A percentile compares a stretch with the other conserved stretches of the same genome.
Evolutionary conservation across 768 basidiomycete species (phyloP).

Genomic region (Strobilomyces dryophilus): DNA sequence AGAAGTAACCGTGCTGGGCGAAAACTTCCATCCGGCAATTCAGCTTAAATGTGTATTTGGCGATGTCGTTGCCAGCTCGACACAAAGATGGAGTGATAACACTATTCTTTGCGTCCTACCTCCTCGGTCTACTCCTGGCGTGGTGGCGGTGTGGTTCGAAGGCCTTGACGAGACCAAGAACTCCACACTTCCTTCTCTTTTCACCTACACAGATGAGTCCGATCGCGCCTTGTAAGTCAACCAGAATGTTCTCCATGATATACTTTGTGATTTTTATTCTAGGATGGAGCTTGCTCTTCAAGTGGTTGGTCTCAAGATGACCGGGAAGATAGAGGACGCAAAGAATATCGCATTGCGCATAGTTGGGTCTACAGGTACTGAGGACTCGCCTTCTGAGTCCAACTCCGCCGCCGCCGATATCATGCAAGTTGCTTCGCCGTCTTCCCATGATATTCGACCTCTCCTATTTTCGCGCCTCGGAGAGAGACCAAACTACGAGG

Average conservation of each 20-base stretch:
- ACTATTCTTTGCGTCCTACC: constrained; percentile 91
- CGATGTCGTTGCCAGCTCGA: constrained; percentile 73
- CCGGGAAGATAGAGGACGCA: constrained; percentile 90
- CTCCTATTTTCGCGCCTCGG: constrained; percentile 52
- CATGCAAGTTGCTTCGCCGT: constrained; percentile 50
- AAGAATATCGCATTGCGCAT: constrained; percentile 92
- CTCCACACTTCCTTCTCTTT: constrained; percentile 53
- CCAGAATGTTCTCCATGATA: neutral
- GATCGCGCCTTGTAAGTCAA: constrained; percentile 78
- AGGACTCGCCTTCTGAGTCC: constrained; percentile 37
- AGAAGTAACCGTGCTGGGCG: constrained; percentile 90
- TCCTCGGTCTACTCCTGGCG: constrained; percentile 73
- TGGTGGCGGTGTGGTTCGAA: constrained; percentile 88
- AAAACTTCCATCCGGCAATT: constrained; percentile 77
- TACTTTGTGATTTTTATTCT: constrained; percentile 15
- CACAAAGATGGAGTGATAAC: constrained; percentile 89
- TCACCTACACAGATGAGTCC: constrained; percentile 88
- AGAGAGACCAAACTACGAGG: constrained; percentile 65
- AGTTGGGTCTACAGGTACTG: constrained; percentile 66
- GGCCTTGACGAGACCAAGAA: constrained; percentile 64
- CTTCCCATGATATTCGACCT: constrained; percentile 51
- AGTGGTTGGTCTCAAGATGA: constrained; percentile 95
- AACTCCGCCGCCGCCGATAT: constrained; percentile 35
- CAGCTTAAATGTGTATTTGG: constrained; percentile 84
- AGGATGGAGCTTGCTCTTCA: constrained; percentile 96